These are phyloP conservation scores for Pholiota adiposa DNA, from an alignment of 1,284 basidiomycete species.

Conservation along the genomic window DNA sequence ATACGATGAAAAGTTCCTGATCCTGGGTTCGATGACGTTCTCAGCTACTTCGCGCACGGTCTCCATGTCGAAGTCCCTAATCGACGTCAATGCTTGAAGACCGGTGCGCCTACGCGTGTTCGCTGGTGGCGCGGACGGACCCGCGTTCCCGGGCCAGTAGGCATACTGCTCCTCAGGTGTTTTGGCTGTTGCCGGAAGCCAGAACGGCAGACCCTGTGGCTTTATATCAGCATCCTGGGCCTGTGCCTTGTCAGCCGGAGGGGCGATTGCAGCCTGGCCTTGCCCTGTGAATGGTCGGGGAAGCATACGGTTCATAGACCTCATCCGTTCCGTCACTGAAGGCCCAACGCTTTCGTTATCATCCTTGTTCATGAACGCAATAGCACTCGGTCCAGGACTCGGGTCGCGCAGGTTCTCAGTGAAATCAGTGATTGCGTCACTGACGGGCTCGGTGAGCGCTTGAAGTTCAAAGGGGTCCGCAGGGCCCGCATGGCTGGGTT, in stretches of 20 bases:
- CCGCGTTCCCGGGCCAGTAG: background rate
- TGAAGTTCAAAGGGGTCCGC: too few relatives aligned
- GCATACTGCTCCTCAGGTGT: background rate
- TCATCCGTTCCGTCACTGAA: background rate
- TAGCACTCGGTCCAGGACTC: slow-evolving; percentile 12
- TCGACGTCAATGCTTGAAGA: background rate
- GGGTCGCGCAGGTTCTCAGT: slow-evolving; percentile 6
- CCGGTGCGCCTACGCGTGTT: too few relatives aligned
- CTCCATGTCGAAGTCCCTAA: background rate
- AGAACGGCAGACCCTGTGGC: too few relatives aligned
- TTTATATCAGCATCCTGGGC: background rate
- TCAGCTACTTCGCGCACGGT: background rate
- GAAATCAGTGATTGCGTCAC: slow-evolving; percentile 5
- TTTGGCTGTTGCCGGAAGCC: background rate
- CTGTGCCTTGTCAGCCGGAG: too few relatives aligned
- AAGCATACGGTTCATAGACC: too few relatives aligned
- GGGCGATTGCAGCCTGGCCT: too few relatives aligned
- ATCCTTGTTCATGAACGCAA: background rate
- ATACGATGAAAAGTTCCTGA: too few relatives aligned
- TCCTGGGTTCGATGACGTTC: background rate
- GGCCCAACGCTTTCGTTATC: background rate
- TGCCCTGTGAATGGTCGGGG: background rate
- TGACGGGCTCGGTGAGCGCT: slow-evolving; percentile 12
- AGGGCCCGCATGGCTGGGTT: too few relatives aligned
- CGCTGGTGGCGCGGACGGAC: background rate